A percentile compares a stretch with the other conserved stretches of the same genome.
phyloP scores from a whole-genome alignment of 2,329 filamentous ascomycete species.

The Claviceps purpurea region DNA sequence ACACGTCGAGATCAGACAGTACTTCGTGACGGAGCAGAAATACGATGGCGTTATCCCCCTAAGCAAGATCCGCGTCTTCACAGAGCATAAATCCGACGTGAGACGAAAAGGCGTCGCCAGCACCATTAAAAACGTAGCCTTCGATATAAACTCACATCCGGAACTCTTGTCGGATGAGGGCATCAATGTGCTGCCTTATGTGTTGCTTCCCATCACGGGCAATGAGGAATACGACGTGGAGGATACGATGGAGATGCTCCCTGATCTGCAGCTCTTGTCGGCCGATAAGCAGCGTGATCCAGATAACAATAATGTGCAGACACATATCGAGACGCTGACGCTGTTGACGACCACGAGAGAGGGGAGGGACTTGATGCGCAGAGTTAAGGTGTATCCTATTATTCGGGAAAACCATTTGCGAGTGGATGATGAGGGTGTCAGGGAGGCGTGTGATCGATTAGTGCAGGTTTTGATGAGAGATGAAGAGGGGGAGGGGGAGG shows the following conservation, averaged over 20 bases:
- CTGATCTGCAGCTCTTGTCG: constrained; percentile 78
- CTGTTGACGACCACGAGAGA: constrained; percentile 67
- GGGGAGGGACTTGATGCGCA: constrained; percentile 61
- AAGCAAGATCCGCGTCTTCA: constrained; percentile 88
- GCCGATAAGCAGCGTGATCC: constrained; percentile 79
- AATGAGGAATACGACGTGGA: constrained; percentile 80
- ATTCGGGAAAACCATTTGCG: constrained; percentile 73
- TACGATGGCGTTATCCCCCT: constrained; percentile 81
- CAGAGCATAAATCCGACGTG: constrained; percentile 72
- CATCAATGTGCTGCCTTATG: constrained; percentile 74
- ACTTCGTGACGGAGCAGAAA: constrained; percentile 59
- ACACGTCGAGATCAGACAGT: constrained; percentile 58
- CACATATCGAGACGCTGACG: constrained; percentile 78
- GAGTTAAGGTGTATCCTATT: constrained; percentile 76
- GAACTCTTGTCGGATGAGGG: constrained; percentile 57
- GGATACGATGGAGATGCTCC: constrained; percentile 73
- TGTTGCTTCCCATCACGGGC: constrained; percentile 78
- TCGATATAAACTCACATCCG: constrained; percentile 62
- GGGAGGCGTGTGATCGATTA: constrained; percentile 73
- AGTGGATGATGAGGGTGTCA: constrained; percentile 65
- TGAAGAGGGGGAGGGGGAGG: constrained; percentile 40
- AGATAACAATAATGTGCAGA: constrained; percentile 64
- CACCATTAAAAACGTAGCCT: constrained; percentile 87
- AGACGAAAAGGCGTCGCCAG: constrained; percentile 88
- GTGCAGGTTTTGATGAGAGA: constrained; percentile 82